These are phyloP conservation scores for Dothidotthia symphoricarpi DNA, from an alignment of 2,329 filamentous ascomycete species.

Conservation along the genomic window DNA sequence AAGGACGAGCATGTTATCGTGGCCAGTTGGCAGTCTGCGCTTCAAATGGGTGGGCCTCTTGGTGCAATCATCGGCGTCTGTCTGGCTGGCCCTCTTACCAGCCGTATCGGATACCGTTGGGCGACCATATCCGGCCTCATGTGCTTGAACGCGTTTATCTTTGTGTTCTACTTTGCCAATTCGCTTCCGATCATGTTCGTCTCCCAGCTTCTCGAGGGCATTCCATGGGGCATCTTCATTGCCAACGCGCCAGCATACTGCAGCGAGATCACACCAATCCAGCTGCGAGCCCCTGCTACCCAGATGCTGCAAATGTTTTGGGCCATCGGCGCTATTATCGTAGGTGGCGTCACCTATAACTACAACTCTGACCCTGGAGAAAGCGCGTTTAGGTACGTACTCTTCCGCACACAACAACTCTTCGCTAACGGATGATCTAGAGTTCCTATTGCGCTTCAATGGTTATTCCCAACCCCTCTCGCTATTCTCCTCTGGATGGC, in stretches of 20 bases:
- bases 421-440: slow-evolving; percentile 15
- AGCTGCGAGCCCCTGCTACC: slow-evolving; percentile 57
- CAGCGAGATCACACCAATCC: slow-evolving; percentile 60
- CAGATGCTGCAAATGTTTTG: slow-evolving; percentile 67
- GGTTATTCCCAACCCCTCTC: slow-evolving; percentile 48
- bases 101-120: slow-evolving; percentile 59
- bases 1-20: slow-evolving; percentile 43
- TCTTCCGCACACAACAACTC: not conserved
- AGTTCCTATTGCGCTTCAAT: slow-evolving; percentile 42
- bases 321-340: slow-evolving; percentile 62
- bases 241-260: slow-evolving; percentile 64
- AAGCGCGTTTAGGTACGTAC: slow-evolving; percentile 22
- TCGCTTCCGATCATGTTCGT: slow-evolving; percentile 51
- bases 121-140: slow-evolving; percentile 57
- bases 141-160: slow-evolving; percentile 59
- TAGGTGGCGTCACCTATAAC: slow-evolving; percentile 56
- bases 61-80: slow-evolving; percentile 62
- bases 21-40: slow-evolving; percentile 58
- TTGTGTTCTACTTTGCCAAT: slow-evolving; percentile 58
- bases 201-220: slow-evolving; percentile 59
- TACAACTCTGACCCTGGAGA: slow-evolving; percentile 43
- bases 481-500: slow-evolving; percentile 48
- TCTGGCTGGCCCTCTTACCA: slow-evolving; percentile 61
- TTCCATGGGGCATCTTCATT: slow-evolving; percentile 67
- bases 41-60: slow-evolving; percentile 56